These are phyloP conservation scores for Gyrodon lividus DNA, from an alignment of 768 basidiomycete species.

Conservation along the genomic window DNA sequence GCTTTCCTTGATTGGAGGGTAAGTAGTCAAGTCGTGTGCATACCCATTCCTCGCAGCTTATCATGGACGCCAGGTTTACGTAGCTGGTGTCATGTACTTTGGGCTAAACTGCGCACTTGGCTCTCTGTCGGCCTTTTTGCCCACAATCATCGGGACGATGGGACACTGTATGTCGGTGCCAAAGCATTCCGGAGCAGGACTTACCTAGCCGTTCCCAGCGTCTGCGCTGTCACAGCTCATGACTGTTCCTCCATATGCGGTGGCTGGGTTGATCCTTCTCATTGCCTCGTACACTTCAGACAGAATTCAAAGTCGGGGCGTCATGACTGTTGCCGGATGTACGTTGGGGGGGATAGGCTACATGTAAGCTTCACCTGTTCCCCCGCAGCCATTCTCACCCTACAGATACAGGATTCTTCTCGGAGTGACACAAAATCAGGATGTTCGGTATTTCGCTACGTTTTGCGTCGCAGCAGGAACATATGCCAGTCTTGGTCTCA, in stretches of 20 bases:
- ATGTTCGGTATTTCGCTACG: conserved; percentile 45
- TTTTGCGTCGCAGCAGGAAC: conserved; percentile 47
- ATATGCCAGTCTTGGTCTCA: conserved; percentile 43
- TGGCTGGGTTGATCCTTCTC: conserved; percentile 38
- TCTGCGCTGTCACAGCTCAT: conserved; percentile 47
- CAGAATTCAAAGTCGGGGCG: conserved; percentile 43
- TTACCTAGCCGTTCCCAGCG: conserved; percentile 26
- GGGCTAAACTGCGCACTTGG: conserved; percentile 48
- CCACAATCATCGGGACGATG: conserved; percentile 54
- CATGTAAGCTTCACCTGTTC: conserved; percentile 27
- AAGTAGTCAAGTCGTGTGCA: not conserved
- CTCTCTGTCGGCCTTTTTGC: conserved; percentile 52
- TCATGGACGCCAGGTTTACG: conserved; percentile 33
- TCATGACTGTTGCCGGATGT: conserved; percentile 31
- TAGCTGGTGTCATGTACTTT: conserved; percentile 49
- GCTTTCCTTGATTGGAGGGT: conserved; percentile 50
- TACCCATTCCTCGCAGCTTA: conserved; percentile 5
- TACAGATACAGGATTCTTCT: conserved; percentile 32
- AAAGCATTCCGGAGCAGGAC: not conserved
- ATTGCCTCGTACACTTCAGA: conserved; percentile 41
- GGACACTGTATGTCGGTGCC: conserved; percentile 39
- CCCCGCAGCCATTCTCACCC: not conserved
- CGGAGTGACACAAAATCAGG: conserved; percentile 27
- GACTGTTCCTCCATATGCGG: conserved; percentile 55
- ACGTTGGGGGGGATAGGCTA: conserved; percentile 41